Percentiles rank a stretch among this genome's conserved stretches.
Evolutionary conservation across 371 early-diverging fungal genomes (phyloP).

Genomic region (Mucor irregularis): DNA sequence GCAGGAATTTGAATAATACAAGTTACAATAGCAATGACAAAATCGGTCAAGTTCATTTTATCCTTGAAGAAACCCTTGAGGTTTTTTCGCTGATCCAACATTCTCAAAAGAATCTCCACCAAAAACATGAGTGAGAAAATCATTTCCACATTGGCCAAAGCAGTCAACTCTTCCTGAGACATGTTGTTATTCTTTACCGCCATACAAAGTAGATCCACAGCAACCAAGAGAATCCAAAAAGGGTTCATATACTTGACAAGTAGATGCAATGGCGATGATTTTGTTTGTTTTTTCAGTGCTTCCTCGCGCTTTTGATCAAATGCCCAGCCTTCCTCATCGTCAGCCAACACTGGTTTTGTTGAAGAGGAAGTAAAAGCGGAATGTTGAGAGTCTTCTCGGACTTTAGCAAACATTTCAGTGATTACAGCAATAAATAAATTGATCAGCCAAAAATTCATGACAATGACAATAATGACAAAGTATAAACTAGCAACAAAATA

Average conservation of each 20-base stretch:
- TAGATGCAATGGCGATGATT: constrained; percentile 4
- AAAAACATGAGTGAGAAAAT: constrained; percentile 57
- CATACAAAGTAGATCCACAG: constrained; percentile 57
- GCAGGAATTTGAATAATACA: constrained; percentile 56
- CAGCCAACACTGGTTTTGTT: constrained; percentile 43
- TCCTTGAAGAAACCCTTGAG: constrained; percentile 48
- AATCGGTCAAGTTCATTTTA: constrained; percentile 52
- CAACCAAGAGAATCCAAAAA: constrained; percentile 52
- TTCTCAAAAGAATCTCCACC: constrained; percentile 54
- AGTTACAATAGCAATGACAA: constrained; percentile 53
- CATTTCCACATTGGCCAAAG: constrained; percentile 47
- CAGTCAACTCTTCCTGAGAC: constrained; percentile 21
- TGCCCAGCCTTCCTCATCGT: constrained; percentile 52
- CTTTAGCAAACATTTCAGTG: constrained; percentile 72
- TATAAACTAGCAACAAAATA: constrained; percentile 58
- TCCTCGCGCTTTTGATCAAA: constrained; percentile 22
- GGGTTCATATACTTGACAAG: constrained; percentile 38
- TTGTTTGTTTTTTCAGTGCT: constrained; percentile 9
- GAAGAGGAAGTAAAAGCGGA: constrained; percentile 61
- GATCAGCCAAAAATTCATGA: constrained; percentile 72
- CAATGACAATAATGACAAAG: constrained; percentile 61
- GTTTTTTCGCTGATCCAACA: constrained; percentile 36
- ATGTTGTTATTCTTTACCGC: constrained; percentile 49
- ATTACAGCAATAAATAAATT: constrained; percentile 75
- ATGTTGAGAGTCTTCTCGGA: constrained; percentile 66